These are phyloP conservation scores for Ceratobasidium sp. DNA, from an alignment of 1,284 basidiomycete genomes.

Conservation along the genomic window DNA sequence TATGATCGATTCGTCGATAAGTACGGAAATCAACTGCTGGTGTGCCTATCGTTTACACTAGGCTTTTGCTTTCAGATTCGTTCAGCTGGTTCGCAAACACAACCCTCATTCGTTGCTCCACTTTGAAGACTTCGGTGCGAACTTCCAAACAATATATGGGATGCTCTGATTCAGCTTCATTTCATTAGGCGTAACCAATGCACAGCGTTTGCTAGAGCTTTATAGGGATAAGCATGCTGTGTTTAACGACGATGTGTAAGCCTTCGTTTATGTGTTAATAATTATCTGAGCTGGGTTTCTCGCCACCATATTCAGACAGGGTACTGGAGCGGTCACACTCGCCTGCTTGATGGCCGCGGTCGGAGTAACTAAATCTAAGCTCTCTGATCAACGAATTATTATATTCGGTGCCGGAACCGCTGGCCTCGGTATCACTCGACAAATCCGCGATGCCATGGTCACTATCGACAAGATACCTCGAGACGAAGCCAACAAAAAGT, in stretches of 20 bases:
- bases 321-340: constrained; percentile 86
- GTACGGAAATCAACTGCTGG: constrained; percentile 50
- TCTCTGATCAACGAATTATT: constrained; percentile 78
- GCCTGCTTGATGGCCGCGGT: constrained; percentile 77
- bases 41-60: not conserved
- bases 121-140: constrained; percentile 73
- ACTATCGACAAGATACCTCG: constrained; percentile 61
- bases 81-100: constrained; percentile 57
- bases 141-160: not conserved
- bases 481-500: constrained; percentile 67
- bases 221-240: constrained; percentile 72
- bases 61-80: constrained; percentile 49
- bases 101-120: constrained; percentile 65
- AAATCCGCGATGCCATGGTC: constrained; percentile 79
- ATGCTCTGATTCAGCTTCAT: not conserved
- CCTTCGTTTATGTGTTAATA: constrained; percentile 11
- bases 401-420: constrained; percentile 82
- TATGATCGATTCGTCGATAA: constrained; percentile 75
- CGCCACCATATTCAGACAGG: constrained; percentile 66
- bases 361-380: constrained; percentile 70
- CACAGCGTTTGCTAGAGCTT: constrained; percentile 70
- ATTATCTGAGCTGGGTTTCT: not conserved
- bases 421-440: constrained; percentile 76
- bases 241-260: constrained; percentile 83
- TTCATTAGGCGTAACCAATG: constrained; percentile 64